Percentiles rank a stretch among this genome's conserved stretches.
Evolutionary conservation across 2,329 filamentous ascomycete species (phyloP).

Genomic region (Ascosphaera apis): DNA sequence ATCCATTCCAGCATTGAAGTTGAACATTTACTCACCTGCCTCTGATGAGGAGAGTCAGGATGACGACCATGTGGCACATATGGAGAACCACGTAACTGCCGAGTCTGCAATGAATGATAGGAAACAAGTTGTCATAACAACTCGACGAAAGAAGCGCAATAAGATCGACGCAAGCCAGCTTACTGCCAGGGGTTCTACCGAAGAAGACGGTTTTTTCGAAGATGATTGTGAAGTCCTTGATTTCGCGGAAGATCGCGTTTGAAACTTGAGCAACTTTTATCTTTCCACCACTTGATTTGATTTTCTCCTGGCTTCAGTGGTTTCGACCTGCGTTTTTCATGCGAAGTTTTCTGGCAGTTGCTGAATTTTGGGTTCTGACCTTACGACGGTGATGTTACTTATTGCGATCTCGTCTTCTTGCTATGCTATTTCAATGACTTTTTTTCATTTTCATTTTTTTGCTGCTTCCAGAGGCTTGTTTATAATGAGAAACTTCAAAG

Average conservation of each 20-base stretch:
- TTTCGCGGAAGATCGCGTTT: constrained; percentile 43
- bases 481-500: no score
- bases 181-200: constrained; percentile 7
- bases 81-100: constrained; percentile 28
- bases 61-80: constrained; percentile 12
- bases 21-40: constrained; percentile 20
- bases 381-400: no score
- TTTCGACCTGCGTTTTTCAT: no score
- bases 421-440: no score
- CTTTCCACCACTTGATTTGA: no score
- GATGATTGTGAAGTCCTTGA: constrained; percentile 82
- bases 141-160: constrained; percentile 39
- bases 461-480: no score
- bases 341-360: no score
- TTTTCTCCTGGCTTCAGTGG: no score
- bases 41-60: constrained; percentile 19
- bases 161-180: constrained; percentile 3
- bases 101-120: constrained; percentile 32
- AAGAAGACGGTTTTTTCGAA: constrained; percentile 61
- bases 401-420: no score
- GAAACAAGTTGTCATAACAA: constrained; percentile 65
- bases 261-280: constrained; percentile 6
- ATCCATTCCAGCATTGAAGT: constrained; percentile 23
- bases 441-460: no score
- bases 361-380: no score